Conservation (phyloP, 768 basidiomycete genomes). For the Paxillus ammoniavirescens region DNA sequence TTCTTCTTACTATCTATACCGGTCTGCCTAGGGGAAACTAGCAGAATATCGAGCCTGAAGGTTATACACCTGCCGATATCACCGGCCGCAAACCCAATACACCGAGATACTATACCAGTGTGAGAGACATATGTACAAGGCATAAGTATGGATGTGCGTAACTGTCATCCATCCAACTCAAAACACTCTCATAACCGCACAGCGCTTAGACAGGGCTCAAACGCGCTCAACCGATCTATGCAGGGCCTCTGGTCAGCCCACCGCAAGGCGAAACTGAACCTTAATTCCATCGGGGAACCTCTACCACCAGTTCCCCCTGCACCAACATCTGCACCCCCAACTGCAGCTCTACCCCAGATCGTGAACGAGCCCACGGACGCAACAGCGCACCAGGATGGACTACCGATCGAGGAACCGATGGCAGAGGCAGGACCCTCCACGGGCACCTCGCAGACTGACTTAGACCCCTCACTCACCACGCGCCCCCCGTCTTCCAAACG, state of each 20-base stretch:
- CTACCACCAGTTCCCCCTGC: slow-evolving; percentile 5
- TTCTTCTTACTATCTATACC: too few species aligned
- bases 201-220: slow-evolving; percentile 63
- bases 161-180: background rate
- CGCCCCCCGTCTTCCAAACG: slow-evolving; percentile 49
- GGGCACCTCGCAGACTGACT: background rate
- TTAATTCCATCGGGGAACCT: slow-evolving; percentile 41
- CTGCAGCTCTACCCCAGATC: background rate
- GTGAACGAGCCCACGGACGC: slow-evolving; percentile 25
- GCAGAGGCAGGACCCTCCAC: slow-evolving; percentile 12
- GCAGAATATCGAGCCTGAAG: too few species aligned
- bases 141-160: slow-evolving; percentile 18
- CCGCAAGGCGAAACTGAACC: slow-evolving; percentile 61
- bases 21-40: too few species aligned
- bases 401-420: slow-evolving; percentile 12
- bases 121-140: background rate
- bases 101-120: too few species aligned
- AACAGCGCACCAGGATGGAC: slow-evolving; percentile 14
- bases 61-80: too few species aligned
- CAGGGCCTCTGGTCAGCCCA: slow-evolving; percentile 77
- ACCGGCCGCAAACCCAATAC: too few species aligned
- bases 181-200: slow-evolving; percentile 18
- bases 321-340: slow-evolving; percentile 5
- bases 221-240: slow-evolving; percentile 75
- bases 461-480: slow-evolving; percentile 2